Percentiles rank a stretch among this genome's conserved stretches.
Conservation (phyloP, 2,329 filamentous ascomycete species). For the Phyllosticta capitalensis region DNA sequence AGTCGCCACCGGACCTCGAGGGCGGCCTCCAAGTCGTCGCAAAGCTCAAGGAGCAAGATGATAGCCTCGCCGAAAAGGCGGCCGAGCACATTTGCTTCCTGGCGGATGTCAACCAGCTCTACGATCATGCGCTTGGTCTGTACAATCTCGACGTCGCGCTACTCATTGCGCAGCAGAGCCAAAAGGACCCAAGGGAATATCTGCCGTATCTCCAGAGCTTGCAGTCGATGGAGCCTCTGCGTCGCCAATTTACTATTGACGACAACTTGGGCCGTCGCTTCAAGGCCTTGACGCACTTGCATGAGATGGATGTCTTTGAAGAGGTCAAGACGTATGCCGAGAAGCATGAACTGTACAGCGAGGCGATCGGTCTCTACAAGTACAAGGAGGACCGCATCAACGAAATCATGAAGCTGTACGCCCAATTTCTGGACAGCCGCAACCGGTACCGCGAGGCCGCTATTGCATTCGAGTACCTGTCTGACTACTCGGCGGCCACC, state of each 20-base stretch:
- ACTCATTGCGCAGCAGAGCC: constrained; percentile 87
- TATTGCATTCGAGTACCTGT: constrained; percentile 79
- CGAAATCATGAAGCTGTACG: constrained; percentile 68
- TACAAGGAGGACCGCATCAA: constrained; percentile 62
- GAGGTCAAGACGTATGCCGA: constrained; percentile 69
- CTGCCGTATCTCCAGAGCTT: constrained; percentile 86
- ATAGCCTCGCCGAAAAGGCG: constrained; percentile 66
- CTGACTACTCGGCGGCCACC: constrained; percentile 63
- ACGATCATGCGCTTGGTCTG: constrained; percentile 79
- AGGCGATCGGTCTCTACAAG: constrained; percentile 71
- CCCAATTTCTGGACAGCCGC: constrained; percentile 61
- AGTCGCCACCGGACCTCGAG: constrained; percentile 79
- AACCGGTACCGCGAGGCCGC: constrained; percentile 81
- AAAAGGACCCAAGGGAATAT: constrained; percentile 92
- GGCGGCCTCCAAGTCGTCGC: constrained; percentile 74
- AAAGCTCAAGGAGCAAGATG: constrained; percentile 55
- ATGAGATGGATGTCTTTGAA: constrained; percentile 62
- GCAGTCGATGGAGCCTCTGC: constrained; percentile 60
- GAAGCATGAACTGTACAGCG: constrained; percentile 70
- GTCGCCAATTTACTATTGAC: constrained; percentile 77
- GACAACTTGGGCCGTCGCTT: constrained; percentile 67
- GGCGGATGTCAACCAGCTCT: constrained; percentile 83
- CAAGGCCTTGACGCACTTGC: constrained; percentile 72
- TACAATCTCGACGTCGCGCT: constrained; percentile 88
- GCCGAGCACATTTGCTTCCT: constrained; percentile 97